These are phyloP conservation scores for Suillus subaureus DNA, from an alignment of 768 basidiomycete species.

Conservation along the genomic window DNA sequence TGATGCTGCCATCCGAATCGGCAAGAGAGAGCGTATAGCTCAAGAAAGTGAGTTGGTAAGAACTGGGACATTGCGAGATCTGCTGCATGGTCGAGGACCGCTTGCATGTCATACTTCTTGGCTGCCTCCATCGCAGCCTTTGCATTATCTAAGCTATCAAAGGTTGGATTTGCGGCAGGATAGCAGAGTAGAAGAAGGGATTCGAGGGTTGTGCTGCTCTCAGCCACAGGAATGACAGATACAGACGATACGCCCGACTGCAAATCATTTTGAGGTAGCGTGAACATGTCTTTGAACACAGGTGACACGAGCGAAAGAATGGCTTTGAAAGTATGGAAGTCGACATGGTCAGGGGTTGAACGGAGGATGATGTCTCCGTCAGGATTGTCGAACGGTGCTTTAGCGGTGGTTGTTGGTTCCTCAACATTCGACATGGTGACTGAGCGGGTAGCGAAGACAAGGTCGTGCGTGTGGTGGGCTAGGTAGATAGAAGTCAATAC, in stretches of 20 bases:
- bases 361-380: constrained; percentile 39
- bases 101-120: constrained; percentile 29
- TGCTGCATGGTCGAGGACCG: constrained; percentile 18
- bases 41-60: constrained; percentile 19
- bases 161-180: constrained; percentile 23
- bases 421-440: neutral
- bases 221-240: constrained; percentile 42
- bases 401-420: neutral
- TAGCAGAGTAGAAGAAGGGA: constrained; percentile 43
- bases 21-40: constrained; percentile 32
- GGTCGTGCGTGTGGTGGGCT: neutral
- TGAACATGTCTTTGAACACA: constrained; percentile 35
- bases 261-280: constrained; percentile 14
- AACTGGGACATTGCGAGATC: constrained; percentile 14
- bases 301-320: constrained; percentile 38
- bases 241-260: constrained; percentile 19
- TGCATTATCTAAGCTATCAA: constrained; percentile 14
- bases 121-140: constrained; percentile 19
- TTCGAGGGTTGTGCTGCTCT: constrained; percentile 39
- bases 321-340: constrained; percentile 39
- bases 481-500: neutral
- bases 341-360: constrained; percentile 32
- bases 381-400: constrained; percentile 30
- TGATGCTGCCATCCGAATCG: constrained; percentile 21
- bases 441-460: neutral